Conservation (phyloP, 495 filamentous ascomycete genomes). For the Penicillium nucicola region DNA sequence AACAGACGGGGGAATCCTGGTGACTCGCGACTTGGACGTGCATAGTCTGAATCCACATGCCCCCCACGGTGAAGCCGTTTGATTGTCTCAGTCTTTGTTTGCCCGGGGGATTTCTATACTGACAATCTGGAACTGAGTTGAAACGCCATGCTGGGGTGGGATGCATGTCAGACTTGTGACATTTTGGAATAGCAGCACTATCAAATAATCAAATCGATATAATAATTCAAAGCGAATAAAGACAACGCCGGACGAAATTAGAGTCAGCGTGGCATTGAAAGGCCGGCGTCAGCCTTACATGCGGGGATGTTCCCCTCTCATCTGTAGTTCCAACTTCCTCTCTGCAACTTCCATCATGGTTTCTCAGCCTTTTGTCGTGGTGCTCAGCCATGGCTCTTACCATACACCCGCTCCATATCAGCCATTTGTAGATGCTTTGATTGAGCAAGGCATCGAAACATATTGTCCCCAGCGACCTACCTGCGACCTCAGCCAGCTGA, state of each 20-base stretch:
- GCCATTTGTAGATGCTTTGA: slow-evolving; percentile 23
- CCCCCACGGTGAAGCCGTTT: too few relatives aligned
- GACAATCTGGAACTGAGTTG: not conserved
- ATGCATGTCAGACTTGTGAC: slow-evolving; percentile 1
- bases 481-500: slow-evolving; percentile 23
- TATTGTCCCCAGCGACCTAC: slow-evolving; percentile 37
- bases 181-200: not conserved
- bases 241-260: not conserved
- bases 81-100: not conserved
- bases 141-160: not conserved
- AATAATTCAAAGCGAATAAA: not conserved
- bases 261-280: too few relatives aligned
- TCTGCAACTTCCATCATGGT: not conserved
- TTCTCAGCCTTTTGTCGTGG: slow-evolving; percentile 9
- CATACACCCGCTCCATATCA: slow-evolving; percentile 31
- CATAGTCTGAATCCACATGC: not conserved
- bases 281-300: not conserved
- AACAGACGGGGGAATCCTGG: not conserved
- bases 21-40: slow-evolving; percentile 3
- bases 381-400: slow-evolving; percentile 35
- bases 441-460: slow-evolving; percentile 19
- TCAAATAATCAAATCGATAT: not conserved
- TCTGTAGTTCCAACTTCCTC: not conserved
- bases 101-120: not conserved
- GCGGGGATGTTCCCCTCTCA: not conserved